A percentile compares a stretch with the other conserved stretches of the same genome.
Evolutionary conservation across 2,329 filamentous ascomycete genomes (phyloP).

Genomic region (Beauveria rudraprayagi): DNA sequence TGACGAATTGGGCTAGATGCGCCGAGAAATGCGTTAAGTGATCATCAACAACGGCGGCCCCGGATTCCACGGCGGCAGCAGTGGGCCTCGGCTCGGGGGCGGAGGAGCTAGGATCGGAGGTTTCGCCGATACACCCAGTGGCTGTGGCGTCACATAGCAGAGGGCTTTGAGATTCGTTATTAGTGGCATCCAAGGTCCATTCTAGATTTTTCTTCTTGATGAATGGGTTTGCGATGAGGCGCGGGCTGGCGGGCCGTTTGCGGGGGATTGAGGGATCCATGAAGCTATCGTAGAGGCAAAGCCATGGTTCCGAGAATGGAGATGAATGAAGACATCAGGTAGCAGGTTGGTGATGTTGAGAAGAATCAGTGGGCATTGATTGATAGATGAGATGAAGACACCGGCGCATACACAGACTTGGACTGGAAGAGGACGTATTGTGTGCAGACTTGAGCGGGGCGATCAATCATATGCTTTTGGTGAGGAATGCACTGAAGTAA

Average conservation of each 20-base stretch:
- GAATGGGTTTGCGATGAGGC: conserved; percentile 36
- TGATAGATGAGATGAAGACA: too few species aligned
- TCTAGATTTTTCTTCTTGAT: conserved; percentile 38
- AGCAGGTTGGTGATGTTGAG: too few species aligned
- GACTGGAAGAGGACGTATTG: not conserved
- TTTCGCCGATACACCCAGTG: not conserved
- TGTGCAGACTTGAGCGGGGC: not conserved
- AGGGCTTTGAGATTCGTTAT: not conserved
- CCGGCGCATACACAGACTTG: too few species aligned
- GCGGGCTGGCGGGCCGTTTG: conserved; percentile 25
- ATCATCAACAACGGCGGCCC: conserved; percentile 27
- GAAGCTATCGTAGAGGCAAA: not conserved
- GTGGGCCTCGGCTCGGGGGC: conserved; percentile 12
- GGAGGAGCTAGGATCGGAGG: not conserved
- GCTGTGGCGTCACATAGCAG: not conserved
- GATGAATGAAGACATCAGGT: not conserved
- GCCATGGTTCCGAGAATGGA: not conserved
- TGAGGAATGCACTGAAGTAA: not conserved
- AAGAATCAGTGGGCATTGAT: not conserved
- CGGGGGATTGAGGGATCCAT: conserved; percentile 16
- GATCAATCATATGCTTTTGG: not conserved
- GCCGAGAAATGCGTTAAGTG: conserved; percentile 32
- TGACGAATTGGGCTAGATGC: conserved; percentile 23
- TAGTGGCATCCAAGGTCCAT: conserved; percentile 30
- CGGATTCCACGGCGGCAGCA: conserved; percentile 33